Evolutionary conservation across 2,329 filamentous ascomycete genomes (phyloP), one percentile per base, ranked within the genome.

Genomic region (Pyricularia grisea): DNA sequence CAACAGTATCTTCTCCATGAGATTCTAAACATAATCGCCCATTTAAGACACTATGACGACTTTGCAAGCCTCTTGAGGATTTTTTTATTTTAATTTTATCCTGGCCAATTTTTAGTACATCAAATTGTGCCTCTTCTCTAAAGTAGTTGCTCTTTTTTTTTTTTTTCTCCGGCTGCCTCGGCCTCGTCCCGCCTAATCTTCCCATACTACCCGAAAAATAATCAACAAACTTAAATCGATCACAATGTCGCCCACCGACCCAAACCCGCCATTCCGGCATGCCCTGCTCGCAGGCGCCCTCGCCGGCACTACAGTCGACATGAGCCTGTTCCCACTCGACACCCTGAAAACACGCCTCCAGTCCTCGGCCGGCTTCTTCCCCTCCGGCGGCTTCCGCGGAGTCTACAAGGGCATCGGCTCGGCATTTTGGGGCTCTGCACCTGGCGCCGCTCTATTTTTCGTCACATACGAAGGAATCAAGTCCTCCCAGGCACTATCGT

Each of bases 341-440:
- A 99, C 95, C 0, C 90, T 99, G 77, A 99, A 99, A 82, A 99
- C 96, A 63, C 93, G 95, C 20, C 92, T 99, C 7, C 95, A 99
- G 82, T 93, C 93, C 72, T 87, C 72, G 23, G 71, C 87, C 66
- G 78, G 85, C 69, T 93, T 97, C 83, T 88, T 92, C 76, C 85
- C 91, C 69, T 89, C 90, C 2, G 94, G 95, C 77, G 94, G 94
- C 76, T 94, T 98, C 85, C 86, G 86, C 67, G 94, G 94, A 71
- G 92, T 98, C 74, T 99, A 99, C 83, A 90, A 92, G 65, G 95
- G 95, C 77, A 88, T 99, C 20, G 95, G 94, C 66, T 92, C 89
- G 70, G 93, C 94, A 0, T 84, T 98, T 67, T 90, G 97, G 70
- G 95, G 96, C 33, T 97, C 92, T 65, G 94, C 95, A 0, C 95